Evolutionary conservation across 768 basidiomycete species (phyloP), one percentile per base, ranked within the genome.

Genomic region (Podaxis pistillaris): DNA sequence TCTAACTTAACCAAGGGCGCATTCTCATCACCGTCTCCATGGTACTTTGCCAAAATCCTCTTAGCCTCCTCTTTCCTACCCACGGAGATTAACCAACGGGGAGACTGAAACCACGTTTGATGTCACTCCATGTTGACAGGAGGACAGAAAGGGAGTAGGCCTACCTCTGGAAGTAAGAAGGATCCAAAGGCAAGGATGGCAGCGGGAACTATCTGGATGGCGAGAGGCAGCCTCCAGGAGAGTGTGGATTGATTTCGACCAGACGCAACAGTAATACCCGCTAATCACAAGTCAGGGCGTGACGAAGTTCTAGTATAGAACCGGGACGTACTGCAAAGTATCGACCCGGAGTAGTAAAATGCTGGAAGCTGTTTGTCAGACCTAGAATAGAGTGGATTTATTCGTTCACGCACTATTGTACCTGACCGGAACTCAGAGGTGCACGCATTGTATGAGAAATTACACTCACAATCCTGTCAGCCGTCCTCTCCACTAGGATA

Each of bases 51-150:
- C 11, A 86, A 76, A 65, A 85, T 79, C 28, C 68, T 74, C 3
- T 71, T 74, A 13, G 84, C 84, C 59, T 83, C 80, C 8, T 80
- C 80, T 36, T 79, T 78, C 6, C 79, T 75, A 15, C 81, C 82
- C 46, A 79, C 77, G 3, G 81, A 76, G 44, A 83, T 74, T 33
- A 85, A 71, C 84, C 84, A 86, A 37, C 84, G 79, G 52, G 84
- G 84, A 41, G 81, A 82, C 78, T 82, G 50, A 36, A 38, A 33
- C 6, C 13, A 40, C 22, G n/a, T 53, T 58, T n/a, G 15, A 15
- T 17, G 15, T 50, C 8, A 60, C 15, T 3, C 30, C 9, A 30
- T 24, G 12, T 53, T 22, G 26, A 26, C 17, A 8, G 36, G 38
- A 44, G 7, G 2, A 41, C 57, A 11, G 7, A 2, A 22, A 37